A percentile compares a stretch with the other conserved stretches of the same genome.
Evolutionary conservation across 345 rosid species (phyloP).

Genomic region (Populus nigra): DNA sequence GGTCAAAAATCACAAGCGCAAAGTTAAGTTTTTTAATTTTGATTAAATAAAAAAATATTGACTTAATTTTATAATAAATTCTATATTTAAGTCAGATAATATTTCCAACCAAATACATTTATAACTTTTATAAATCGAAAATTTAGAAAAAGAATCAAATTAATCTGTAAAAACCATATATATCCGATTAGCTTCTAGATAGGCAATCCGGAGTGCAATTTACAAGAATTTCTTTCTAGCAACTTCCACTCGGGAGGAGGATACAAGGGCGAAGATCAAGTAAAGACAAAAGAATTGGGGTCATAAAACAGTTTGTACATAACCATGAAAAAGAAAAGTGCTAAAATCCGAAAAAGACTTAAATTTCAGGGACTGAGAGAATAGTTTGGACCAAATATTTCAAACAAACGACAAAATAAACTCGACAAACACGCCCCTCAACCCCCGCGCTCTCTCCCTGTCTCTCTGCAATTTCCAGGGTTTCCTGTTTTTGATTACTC

Average conservation of each 20-base stretch:
- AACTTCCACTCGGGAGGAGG: background rate
- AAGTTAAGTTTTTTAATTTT: no score
- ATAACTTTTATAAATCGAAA: no score
- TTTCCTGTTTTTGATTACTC: background rate
- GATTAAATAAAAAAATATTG: no score
- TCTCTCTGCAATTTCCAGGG: slow-evolving; percentile 15
- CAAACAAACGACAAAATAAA: background rate
- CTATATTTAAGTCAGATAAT: no score
- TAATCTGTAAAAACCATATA: no score
- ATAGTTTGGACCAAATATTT: background rate
- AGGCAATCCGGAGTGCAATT: background rate
- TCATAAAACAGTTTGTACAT: background rate
- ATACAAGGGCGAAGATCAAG: background rate
- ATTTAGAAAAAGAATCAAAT: no score
- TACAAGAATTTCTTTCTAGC: background rate
- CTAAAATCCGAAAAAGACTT: background rate
- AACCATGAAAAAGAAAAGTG: background rate
- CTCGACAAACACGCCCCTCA: background rate
- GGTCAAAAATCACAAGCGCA: no score
- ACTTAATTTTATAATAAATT: no score
- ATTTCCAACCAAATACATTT: no score
- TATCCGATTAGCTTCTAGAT: no score
- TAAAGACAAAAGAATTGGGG: background rate
- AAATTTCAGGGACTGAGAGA: background rate
- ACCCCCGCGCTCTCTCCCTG: background rate